phyloP scores from a whole-genome alignment of 78 protist species.

The Ministeria vibrans region DNA sequence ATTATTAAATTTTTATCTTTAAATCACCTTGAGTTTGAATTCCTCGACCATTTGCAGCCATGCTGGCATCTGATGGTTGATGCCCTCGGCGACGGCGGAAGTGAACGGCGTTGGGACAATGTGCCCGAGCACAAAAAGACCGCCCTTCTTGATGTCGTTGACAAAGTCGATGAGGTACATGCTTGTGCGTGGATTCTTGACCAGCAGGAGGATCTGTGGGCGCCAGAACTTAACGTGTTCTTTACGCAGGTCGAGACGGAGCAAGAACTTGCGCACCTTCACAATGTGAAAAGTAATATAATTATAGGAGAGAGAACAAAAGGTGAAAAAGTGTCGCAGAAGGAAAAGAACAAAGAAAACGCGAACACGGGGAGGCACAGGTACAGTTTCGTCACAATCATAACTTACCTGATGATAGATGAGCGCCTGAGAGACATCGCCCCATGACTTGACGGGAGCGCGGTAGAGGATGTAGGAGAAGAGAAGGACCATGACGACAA shows the following conservation, averaged over 20 bases:
- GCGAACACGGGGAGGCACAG: background rate
- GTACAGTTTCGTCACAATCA: background rate
- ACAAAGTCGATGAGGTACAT: constrained; percentile 22
- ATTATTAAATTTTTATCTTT: too few species aligned
- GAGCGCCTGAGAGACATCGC: constrained; percentile 56
- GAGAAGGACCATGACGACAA: constrained; percentile 6
- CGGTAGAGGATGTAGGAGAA: background rate
- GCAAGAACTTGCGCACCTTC: constrained; percentile 39
- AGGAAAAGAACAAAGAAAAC: background rate
- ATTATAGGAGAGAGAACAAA: background rate
- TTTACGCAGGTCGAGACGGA: constrained; percentile 28
- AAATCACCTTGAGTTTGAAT: too few species aligned
- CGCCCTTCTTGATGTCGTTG: constrained; percentile 65
- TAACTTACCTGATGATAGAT: constrained; percentile 45
- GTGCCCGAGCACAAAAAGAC: constrained; percentile 42
- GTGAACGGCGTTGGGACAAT: background rate
- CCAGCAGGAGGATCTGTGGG: constrained; percentile 24
- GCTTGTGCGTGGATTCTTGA: background rate
- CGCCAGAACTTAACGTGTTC: constrained; percentile 57
- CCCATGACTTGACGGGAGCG: constrained; percentile 29
- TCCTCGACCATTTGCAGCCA: too few species aligned
- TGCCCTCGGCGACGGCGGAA: too few species aligned
- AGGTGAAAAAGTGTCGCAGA: background rate
- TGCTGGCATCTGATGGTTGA: too few species aligned
- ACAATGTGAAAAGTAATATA: background rate